Base-by-base conservation (phyloP, 2,329 filamentous ascomycete species). In the Epichloe gansuensis region DNA sequence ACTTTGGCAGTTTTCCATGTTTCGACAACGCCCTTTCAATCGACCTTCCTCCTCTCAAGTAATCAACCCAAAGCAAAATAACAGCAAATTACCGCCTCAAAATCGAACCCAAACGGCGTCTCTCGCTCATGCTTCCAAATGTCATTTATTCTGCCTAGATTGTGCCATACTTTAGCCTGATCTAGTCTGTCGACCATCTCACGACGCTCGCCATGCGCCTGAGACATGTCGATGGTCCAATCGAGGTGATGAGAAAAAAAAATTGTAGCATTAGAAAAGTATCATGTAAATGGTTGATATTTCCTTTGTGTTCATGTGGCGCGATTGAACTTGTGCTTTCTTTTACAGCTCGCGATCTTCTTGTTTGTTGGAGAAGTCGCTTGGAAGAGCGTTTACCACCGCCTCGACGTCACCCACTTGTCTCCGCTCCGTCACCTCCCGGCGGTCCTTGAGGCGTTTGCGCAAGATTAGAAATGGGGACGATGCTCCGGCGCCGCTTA, bases 351-450 rank as follows among this genome's bases (percentile, higher is more conserved):
- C 62, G 55, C 60, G 64, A 52, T 69, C 65, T 41, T 63, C 61
- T 50, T 59, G 60, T 54, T 54, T 58, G 47, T 57, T 58, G 34
- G 53, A 58, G 39, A 50, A 49, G 11, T 44, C 44, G 58, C 54
- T 64, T 40, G 72, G 71, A 61, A 63, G 64, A 52, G 66, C 66
- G 57, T 86, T 82, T 61, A 91, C 76, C 73, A 89, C 77, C 64
- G 81, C 82, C 70, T 88, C 87, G 52, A 84, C 84, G 71, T 96
- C 90, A 57, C 89, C 90, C 52, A 95, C 90, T 71, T 96, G 90
- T 68, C 87, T 85, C 58, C 90, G 77, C 71, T 91, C 88, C 54
- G 86, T 87, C 54, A 96, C 77, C 70, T 95, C 90, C 56, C 80
- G 71, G 46, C 56, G 60, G 58, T 74, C 77, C 61, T 79, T 82